phyloP scores from a whole-genome alignment of 2,329 filamentous ascomycete genomes.

The Xylariaceae sp. region DNA sequence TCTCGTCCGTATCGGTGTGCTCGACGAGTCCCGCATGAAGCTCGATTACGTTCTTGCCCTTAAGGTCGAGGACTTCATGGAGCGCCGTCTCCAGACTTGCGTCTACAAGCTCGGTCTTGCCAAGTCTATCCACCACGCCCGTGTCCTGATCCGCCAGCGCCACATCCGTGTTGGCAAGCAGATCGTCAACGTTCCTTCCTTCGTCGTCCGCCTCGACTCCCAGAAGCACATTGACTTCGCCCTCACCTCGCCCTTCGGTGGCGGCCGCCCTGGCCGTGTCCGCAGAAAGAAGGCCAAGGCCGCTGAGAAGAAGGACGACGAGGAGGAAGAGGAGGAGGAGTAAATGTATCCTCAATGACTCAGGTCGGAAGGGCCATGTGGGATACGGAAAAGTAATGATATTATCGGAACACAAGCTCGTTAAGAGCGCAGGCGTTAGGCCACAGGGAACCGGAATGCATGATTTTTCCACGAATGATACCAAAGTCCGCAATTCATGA shows the following conservation, averaged over 20 bases:
- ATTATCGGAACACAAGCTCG: constrained; percentile 35
- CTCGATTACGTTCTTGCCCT: constrained; percentile 99
- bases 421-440: constrained; percentile 51
- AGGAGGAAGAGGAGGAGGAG: constrained; percentile 80
- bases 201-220: constrained; percentile 99
- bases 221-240: constrained; percentile 99
- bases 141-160: constrained; percentile 98
- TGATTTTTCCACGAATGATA: constrained; percentile 27
- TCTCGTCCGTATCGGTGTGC: constrained; percentile 98
- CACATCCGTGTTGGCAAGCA: constrained; percentile 99
- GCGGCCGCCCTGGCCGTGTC: constrained; percentile 94
- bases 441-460: constrained; percentile 38
- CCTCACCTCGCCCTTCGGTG: constrained; percentile 94
- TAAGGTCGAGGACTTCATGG: constrained; percentile 99
- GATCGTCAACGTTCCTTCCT: constrained; percentile 99
- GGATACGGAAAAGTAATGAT: constrained; percentile 33
- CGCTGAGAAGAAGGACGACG: constrained; percentile 76
- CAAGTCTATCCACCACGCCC: constrained; percentile 99
- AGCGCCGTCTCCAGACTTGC: constrained; percentile 98
- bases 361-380: constrained; percentile 26
- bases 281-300: constrained; percentile 99
- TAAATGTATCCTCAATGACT: constrained; percentile 38
- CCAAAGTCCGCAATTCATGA: constrained; percentile 23
- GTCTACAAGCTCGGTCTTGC: constrained; percentile 99
- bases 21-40: constrained; percentile 99